A percentile compares a stretch with the other conserved stretches of the same genome.
Evolutionary conservation across 345 rosid genomes (phyloP).

Genomic region (Lumnitzera littorea): DNA sequence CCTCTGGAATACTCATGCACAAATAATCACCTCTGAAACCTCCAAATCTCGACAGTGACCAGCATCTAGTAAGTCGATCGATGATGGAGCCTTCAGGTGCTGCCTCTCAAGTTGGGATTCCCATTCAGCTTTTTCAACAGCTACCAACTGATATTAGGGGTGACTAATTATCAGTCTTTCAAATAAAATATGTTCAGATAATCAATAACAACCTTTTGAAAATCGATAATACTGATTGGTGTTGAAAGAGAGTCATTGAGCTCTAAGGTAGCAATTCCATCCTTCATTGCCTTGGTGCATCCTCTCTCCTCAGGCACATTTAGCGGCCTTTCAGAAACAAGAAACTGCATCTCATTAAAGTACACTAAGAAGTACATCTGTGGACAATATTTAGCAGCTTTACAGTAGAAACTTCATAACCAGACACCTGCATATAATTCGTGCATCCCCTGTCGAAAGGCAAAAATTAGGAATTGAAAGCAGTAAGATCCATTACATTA

Average conservation of each 20-base stretch:
- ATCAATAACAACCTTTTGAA: constrained; percentile 38
- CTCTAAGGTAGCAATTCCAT: constrained; percentile 30
- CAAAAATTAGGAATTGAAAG: constrained; percentile 6
- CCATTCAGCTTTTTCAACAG: constrained; percentile 39
- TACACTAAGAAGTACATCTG: neutral
- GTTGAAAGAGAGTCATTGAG: constrained; percentile 34
- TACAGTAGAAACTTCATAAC: neutral
- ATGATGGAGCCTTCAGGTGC: constrained; percentile 39
- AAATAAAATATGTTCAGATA: neutral
- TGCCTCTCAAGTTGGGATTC: constrained; percentile 32
- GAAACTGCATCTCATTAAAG: neutral
- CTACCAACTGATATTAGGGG: constrained; percentile 10
- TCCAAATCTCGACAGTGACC: constrained; percentile 39
- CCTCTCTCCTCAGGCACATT: constrained; percentile 30
- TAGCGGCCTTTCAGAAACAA: constrained; percentile 40
- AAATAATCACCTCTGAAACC: constrained; percentile 46
- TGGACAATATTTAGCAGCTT: neutral
- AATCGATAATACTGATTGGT: constrained; percentile 52
- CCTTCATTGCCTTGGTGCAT: constrained; percentile 24
- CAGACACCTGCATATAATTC: constrained; percentile 64
- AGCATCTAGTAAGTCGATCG: constrained; percentile 47
- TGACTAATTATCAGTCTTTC: neutral
- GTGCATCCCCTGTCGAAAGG: constrained; percentile 47
- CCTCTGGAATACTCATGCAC: too few relatives aligned
- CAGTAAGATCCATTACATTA: neutral